Evolutionary conservation across 2,329 filamentous ascomycete genomes (phyloP).

Genomic region (Macrophomina pseudophaseolina): DNA sequence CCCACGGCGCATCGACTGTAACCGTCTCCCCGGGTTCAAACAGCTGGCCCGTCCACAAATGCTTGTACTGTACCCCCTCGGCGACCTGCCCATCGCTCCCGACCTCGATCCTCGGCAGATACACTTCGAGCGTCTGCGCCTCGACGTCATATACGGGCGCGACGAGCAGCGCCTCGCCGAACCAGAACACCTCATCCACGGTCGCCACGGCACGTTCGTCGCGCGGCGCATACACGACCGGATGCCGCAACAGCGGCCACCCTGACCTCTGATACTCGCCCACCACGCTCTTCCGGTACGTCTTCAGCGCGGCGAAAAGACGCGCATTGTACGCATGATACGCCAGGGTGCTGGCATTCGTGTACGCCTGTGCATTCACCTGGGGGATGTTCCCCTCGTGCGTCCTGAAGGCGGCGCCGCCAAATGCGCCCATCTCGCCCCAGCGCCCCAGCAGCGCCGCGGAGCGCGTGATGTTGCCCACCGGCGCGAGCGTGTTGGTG

Average conservation of each 20-base stretch:
- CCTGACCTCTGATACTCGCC: slow-evolving; percentile 34
- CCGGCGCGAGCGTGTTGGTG: slow-evolving; percentile 38
- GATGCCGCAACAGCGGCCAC: slow-evolving; percentile 36
- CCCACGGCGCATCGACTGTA: slow-evolving; percentile 34
- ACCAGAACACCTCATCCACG: slow-evolving; percentile 38
- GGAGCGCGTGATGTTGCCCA: slow-evolving; percentile 41
- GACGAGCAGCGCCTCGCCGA: slow-evolving; percentile 36
- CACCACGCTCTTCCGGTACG: slow-evolving; percentile 40
- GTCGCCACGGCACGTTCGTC: slow-evolving; percentile 33
- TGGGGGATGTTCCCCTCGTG: slow-evolving; percentile 46
- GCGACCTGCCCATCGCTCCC: slow-evolving; percentile 22
- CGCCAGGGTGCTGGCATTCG: slow-evolving; percentile 39
- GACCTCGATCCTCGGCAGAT: slow-evolving; percentile 32
- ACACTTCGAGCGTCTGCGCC: slow-evolving; percentile 32
- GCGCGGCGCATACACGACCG: slow-evolving; percentile 34
- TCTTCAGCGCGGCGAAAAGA: slow-evolving; percentile 41
- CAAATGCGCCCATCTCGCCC: slow-evolving; percentile 44
- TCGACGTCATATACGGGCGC: slow-evolving; percentile 36
- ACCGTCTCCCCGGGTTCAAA: slow-evolving; percentile 34
- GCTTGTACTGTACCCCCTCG: slow-evolving; percentile 30
- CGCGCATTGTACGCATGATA: slow-evolving; percentile 45
- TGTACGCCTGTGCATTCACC: slow-evolving; percentile 46
- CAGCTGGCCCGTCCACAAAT: slow-evolving; percentile 34
- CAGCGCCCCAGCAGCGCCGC: slow-evolving; percentile 45
- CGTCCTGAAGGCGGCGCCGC: slow-evolving; percentile 42